Evolutionary conservation across 2,329 filamentous ascomycete species (phyloP).

Genomic region (Periconia sp.): DNA sequence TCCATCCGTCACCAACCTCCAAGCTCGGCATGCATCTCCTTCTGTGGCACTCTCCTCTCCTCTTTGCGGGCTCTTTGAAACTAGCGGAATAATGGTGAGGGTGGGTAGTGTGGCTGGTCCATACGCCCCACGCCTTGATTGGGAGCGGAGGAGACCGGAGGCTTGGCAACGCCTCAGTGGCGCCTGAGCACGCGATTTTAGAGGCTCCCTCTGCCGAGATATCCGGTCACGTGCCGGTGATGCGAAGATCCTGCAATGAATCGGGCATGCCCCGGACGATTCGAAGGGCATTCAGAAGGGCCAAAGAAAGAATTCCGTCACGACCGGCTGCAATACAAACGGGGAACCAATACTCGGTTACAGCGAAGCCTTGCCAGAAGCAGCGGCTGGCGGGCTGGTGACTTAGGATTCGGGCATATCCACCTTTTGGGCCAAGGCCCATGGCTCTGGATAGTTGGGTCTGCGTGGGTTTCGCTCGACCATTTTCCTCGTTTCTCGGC

Average conservation of each 20-base stretch:
- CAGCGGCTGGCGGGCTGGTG: neutral
- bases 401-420: neutral
- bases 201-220: neutral
- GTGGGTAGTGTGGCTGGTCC: neutral
- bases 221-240: no score
- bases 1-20: neutral
- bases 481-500: conserved; percentile 1
- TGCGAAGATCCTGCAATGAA: neutral
- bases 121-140: no score
- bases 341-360: neutral
- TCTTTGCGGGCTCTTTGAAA: neutral
- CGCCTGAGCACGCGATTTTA: no score
- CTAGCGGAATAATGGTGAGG: neutral
- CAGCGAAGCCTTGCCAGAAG: neutral
- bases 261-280: neutral
- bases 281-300: neutral
- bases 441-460: neutral
- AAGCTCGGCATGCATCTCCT: neutral
- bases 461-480: neutral
- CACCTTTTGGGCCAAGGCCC: no score
- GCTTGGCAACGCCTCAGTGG: no score
- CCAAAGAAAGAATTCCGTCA: neutral
- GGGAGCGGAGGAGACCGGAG: neutral
- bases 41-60: neutral
- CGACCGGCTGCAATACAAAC: neutral